These are phyloP conservation scores for Friedmanniomyces endolithicus DNA, from an alignment of 495 filamentous ascomycete genomes.

Conservation along the genomic window DNA sequence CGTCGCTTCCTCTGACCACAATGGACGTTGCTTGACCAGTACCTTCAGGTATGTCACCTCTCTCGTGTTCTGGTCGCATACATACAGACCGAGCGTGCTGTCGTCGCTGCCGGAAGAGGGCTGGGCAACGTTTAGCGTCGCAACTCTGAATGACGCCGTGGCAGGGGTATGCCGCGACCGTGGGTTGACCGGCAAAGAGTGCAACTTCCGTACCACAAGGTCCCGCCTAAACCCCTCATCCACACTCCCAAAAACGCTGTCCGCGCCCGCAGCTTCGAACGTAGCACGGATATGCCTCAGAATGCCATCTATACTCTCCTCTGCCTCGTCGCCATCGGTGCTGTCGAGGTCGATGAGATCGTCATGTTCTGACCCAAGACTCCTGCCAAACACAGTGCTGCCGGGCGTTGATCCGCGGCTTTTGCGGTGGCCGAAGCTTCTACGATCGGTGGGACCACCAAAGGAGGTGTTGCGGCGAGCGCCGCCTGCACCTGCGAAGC, in stretches of 20 bases:
- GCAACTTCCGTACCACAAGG: conserved; percentile 16
- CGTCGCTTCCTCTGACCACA: conserved; percentile 2
- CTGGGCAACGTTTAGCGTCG: neutral
- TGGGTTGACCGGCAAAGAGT: conserved; percentile 3
- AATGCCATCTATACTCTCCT: conserved; percentile 11
- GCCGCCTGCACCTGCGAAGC: conserved; percentile 36
- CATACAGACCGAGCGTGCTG: conserved; percentile 7
- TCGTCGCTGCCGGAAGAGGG: neutral
- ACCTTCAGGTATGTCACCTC: conserved; percentile 4
- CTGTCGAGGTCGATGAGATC: conserved; percentile 17
- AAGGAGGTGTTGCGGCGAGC: conserved; percentile 57
- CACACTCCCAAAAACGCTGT: conserved; percentile 11
- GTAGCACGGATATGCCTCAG: conserved; percentile 13
- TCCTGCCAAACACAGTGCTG: conserved; percentile 19
- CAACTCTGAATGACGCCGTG: neutral
- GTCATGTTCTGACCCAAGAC: conserved; percentile 11
- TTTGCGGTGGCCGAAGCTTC: conserved; percentile 27
- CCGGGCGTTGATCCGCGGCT: conserved; percentile 28
- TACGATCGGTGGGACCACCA: conserved; percentile 48
- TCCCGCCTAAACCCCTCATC: conserved; percentile 9
- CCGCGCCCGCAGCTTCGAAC: conserved; percentile 16
- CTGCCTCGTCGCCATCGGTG: neutral
- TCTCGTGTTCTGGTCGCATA: conserved; percentile 7
- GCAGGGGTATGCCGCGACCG: neutral
- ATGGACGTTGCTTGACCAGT: conserved; percentile 3